Percentiles rank a stretch among this genome's conserved stretches.
phyloP scores from a whole-genome alignment of 2,329 filamentous ascomycete species.

The Verticillium albo-atrum region DNA sequence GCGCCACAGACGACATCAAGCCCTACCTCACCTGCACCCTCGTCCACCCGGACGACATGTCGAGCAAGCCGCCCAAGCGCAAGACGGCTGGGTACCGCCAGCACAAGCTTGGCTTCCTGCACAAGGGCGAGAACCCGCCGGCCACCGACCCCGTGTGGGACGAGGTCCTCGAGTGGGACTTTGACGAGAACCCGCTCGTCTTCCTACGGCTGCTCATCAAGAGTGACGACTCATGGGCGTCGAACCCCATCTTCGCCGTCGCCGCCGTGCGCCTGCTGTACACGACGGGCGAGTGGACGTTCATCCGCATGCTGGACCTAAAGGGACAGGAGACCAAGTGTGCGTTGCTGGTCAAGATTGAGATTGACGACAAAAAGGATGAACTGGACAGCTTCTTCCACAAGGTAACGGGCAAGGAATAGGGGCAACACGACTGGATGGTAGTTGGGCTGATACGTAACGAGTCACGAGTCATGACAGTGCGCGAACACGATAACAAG shows the following conservation, averaged over 20 bases:
- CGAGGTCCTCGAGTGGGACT: conserved; percentile 63
- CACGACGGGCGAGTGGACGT: conserved; percentile 52
- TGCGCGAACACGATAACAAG: background rate
- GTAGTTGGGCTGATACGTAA: too few species aligned
- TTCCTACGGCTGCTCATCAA: conserved; percentile 64
- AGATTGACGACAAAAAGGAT: conserved; percentile 38
- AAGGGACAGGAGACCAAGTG: conserved; percentile 61
- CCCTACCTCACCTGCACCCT: conserved; percentile 64
- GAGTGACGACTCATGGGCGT: conserved; percentile 58
- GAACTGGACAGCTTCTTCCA: conserved; percentile 12
- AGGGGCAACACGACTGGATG: too few species aligned
- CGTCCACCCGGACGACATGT: conserved; percentile 50
- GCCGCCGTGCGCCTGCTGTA: conserved; percentile 57
- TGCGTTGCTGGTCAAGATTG: conserved; percentile 57
- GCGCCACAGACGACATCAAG: conserved; percentile 48
- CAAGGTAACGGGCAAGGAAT: background rate
- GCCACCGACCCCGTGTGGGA: conserved; percentile 62
- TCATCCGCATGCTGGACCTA: conserved; percentile 61
- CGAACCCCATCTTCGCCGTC: conserved; percentile 59
- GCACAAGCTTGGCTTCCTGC: conserved; percentile 50
- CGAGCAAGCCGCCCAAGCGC: conserved; percentile 48
- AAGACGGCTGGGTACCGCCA: conserved; percentile 59
- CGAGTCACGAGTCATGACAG: background rate
- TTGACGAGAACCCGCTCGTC: conserved; percentile 60
- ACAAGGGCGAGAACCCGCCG: conserved; percentile 51